Percentiles rank a stretch among this genome's conserved stretches.
phyloP scores from a whole-genome alignment of 2,329 filamentous ascomycete species.

The Hymenoscyphus infarciens region DNA sequence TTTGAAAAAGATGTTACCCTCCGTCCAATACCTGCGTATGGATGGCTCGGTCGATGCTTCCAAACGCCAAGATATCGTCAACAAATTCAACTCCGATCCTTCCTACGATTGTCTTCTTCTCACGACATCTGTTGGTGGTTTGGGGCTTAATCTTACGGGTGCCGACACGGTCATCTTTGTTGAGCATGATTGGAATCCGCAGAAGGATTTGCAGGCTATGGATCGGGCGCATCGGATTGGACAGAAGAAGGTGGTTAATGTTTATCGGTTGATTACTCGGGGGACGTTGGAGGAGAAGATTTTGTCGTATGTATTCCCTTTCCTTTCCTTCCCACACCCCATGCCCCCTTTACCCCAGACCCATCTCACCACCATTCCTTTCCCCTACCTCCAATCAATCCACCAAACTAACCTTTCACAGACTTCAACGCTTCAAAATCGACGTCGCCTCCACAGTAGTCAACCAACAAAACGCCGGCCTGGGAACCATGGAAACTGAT shows the following conservation, averaged over 20 bases:
- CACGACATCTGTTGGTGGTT: constrained; percentile 90
- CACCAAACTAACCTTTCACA: constrained; percentile 36
- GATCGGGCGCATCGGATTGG: constrained; percentile 97
- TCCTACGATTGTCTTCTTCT: constrained; percentile 92
- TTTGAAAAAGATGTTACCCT: constrained; percentile 83
- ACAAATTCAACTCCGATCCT: constrained; percentile 96
- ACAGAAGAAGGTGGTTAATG: constrained; percentile 99
- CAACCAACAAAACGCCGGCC: constrained; percentile 95
- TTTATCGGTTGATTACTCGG: constrained; percentile 92
- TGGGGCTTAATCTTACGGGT: constrained; percentile 92
- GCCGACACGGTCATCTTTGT: constrained; percentile 99
- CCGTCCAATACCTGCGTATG: constrained; percentile 88
- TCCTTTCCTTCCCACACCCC: too few relatives aligned
- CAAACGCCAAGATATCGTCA: constrained; percentile 95
- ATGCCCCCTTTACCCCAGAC: too few relatives aligned
- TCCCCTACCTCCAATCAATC: too few relatives aligned
- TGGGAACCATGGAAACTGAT: constrained; percentile 93
- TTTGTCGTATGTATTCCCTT: constrained; percentile 56
- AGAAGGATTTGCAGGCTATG: constrained; percentile 98
- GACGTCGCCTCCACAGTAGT: constrained; percentile 97
- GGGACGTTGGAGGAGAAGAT: constrained; percentile 99
- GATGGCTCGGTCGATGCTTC: constrained; percentile 91
- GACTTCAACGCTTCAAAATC: constrained; percentile 98
- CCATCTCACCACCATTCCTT: too few relatives aligned
- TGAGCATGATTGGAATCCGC: constrained; percentile 99